Evolutionary conservation across 192 early-diverging fungal species (phyloP).

Genomic region (Dimargaris xerosporica): DNA sequence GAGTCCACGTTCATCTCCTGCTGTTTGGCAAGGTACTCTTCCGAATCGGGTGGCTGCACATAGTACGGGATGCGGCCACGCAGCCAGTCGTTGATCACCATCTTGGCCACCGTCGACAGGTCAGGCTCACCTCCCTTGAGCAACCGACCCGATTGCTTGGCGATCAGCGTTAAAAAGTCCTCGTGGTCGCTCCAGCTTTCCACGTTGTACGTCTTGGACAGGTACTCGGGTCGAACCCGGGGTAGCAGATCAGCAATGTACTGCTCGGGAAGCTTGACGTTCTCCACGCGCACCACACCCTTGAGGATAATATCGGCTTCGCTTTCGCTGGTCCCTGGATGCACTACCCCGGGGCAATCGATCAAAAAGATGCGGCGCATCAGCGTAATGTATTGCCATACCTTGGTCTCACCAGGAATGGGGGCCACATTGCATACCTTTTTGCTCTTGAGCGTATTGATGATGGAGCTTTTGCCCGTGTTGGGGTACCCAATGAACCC

Average conservation of each 20-base stretch:
- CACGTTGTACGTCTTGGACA: conserved; percentile 83
- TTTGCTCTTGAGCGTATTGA: conserved; percentile 89
- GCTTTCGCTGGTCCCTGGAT: conserved; percentile 67
- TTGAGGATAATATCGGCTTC: conserved; percentile 94
- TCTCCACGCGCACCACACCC: conserved; percentile 91
- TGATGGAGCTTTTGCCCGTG: conserved; percentile 95
- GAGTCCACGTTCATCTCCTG: conserved; percentile 22
- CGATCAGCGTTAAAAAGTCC: conserved; percentile 87
- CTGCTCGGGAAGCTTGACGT: conserved; percentile 76
- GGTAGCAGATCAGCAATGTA: conserved; percentile 69
- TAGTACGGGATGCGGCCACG: conserved; percentile 96
- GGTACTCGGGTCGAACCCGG: conserved; percentile 78
- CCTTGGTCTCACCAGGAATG: conserved; percentile 91
- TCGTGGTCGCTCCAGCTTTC: conserved; percentile 66
- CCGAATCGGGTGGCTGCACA: conserved; percentile 53
- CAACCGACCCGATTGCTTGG: conserved; percentile 73
- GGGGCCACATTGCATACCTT: conserved; percentile 98
- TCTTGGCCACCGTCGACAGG: conserved; percentile 76
- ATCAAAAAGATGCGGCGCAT: conserved; percentile 97
- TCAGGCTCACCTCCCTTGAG: conserved; percentile 97
- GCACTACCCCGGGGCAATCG: conserved; percentile 97
- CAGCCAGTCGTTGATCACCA: conserved; percentile 98
- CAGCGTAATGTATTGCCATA: conserved; percentile 97
- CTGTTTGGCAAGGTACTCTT: neutral
- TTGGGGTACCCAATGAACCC: conserved; percentile 98